Conservation (phyloP, 495 filamentous ascomycete species). For the Penicillium diatomitis region DNA sequence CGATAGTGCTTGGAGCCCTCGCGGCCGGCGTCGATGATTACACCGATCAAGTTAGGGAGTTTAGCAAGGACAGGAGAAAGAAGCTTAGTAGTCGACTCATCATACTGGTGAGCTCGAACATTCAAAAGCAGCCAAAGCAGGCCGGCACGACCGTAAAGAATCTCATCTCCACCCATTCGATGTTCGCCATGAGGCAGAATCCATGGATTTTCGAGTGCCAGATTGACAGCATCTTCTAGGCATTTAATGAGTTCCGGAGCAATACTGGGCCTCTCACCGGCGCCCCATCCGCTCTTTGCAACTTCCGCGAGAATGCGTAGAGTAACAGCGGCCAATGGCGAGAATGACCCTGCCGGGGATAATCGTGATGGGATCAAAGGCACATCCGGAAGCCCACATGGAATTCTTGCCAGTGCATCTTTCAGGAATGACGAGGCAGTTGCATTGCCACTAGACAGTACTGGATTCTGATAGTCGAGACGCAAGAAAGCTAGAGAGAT, state of each 20-base stretch:
- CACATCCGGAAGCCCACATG: constrained; percentile 15
- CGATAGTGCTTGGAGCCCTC: constrained; percentile 23
- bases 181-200: constrained; percentile 21
- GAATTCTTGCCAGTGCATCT: constrained; percentile 23
- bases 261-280: constrained; percentile 4
- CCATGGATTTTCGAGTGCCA: constrained; percentile 25
- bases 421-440: constrained; percentile 15
- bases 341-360: constrained; percentile 24
- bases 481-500: constrained; percentile 30
- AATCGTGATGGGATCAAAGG: constrained; percentile 21
- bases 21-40: constrained; percentile 27
- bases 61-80: constrained; percentile 15
- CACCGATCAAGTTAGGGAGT: constrained; percentile 24
- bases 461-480: constrained; percentile 24
- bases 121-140: constrained; percentile 35
- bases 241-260: constrained; percentile 16
- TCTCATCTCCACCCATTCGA: constrained; percentile 32
- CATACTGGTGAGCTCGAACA: constrained; percentile 17
- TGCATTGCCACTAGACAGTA: constrained; percentile 6
- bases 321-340: constrained; percentile 19
- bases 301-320: constrained; percentile 15
- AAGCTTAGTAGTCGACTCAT: constrained; percentile 7
- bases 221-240: constrained; percentile 20
- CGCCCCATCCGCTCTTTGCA: constrained; percentile 6
- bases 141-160: constrained; percentile 36